Conservation (phyloP, 1,139 yeast species). For the Candida freyschussii region DNA sequence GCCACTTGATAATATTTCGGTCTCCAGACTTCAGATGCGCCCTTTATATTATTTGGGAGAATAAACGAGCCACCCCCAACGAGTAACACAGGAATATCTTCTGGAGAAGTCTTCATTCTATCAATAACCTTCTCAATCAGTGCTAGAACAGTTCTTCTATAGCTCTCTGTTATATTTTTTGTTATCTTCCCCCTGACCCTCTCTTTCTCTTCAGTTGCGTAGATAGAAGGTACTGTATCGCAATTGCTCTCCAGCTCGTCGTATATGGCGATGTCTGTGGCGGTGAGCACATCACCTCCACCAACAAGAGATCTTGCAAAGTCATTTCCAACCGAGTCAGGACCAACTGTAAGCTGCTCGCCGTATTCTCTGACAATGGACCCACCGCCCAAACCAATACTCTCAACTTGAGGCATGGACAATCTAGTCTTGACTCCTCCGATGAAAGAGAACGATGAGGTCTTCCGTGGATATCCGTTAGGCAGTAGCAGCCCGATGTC, state of each 20-base stretch:
- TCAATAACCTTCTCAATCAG: conserved; percentile 33
- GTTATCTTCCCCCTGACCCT: conserved; percentile 17
- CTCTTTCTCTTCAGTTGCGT: conserved; percentile 25
- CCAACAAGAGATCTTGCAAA: conserved; percentile 32
- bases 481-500: conserved; percentile 38
- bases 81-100: conserved; percentile 36
- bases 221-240: conserved; percentile 10
- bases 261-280: conserved; percentile 35
- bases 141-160: conserved; percentile 12
- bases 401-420: conserved; percentile 41
- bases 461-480: conserved; percentile 38
- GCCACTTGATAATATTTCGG: conserved; percentile 39
- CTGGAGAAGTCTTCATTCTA: conserved; percentile 39
- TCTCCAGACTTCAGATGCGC: conserved; percentile 37
- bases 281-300: conserved; percentile 35
- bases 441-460: conserved; percentile 33
- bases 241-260: conserved; percentile 7
- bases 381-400: conserved; percentile 42
- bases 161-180: conserved; percentile 7
- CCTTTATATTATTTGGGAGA: conserved; percentile 32
- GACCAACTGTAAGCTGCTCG: conserved; percentile 33
- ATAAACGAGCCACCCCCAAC: conserved; percentile 45
- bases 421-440: conserved; percentile 41
- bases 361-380: conserved; percentile 31
- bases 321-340: conserved; percentile 40